Conservation (phyloP, 495 filamentous ascomycete genomes). For the Neurospora sp. region DNA sequence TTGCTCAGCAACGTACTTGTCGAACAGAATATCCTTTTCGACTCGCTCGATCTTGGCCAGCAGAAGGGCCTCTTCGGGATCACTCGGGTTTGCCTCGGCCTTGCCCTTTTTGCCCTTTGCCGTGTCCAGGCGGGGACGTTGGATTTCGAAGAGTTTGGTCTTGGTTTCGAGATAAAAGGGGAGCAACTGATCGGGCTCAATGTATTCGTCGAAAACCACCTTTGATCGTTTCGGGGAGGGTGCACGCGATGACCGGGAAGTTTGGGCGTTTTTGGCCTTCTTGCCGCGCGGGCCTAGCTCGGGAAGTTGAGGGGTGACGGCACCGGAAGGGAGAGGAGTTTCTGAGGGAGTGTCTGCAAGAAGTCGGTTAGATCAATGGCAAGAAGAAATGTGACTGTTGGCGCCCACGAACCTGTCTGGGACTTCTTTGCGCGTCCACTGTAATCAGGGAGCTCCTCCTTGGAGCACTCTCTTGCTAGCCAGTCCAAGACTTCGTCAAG, state of each 20-base stretch:
- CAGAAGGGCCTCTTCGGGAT: constrained; percentile 50
- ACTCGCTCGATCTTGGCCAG: constrained; percentile 64
- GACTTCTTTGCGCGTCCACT: constrained; percentile 35
- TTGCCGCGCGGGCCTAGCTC: constrained; percentile 21
- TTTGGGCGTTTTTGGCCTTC: constrained; percentile 25
- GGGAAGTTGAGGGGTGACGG: constrained; percentile 34
- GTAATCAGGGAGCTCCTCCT: constrained; percentile 63
- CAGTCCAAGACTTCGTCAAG: constrained; percentile 80
- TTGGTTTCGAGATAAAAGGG: constrained; percentile 65
- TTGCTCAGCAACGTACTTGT: constrained; percentile 61
- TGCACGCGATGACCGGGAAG: constrained; percentile 6
- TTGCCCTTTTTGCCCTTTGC: constrained; percentile 37
- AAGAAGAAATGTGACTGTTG: neutral
- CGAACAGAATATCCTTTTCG: constrained; percentile 79
- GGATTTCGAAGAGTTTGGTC: constrained; percentile 57
- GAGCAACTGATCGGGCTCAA: constrained; percentile 64
- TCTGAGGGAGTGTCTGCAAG: constrained; percentile 34
- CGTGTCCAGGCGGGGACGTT: constrained; percentile 44
- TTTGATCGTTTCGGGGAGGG: constrained; percentile 22
- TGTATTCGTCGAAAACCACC: constrained; percentile 44
- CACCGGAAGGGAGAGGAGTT: constrained; percentile 35
- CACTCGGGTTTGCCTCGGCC: constrained; percentile 12
- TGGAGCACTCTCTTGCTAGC: constrained; percentile 61
- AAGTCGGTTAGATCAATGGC: neutral
- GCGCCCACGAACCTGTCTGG: constrained; percentile 18